phyloP scores from a whole-genome alignment of 805 yeast species.

The Danielozyma ontarioensis region DNA sequence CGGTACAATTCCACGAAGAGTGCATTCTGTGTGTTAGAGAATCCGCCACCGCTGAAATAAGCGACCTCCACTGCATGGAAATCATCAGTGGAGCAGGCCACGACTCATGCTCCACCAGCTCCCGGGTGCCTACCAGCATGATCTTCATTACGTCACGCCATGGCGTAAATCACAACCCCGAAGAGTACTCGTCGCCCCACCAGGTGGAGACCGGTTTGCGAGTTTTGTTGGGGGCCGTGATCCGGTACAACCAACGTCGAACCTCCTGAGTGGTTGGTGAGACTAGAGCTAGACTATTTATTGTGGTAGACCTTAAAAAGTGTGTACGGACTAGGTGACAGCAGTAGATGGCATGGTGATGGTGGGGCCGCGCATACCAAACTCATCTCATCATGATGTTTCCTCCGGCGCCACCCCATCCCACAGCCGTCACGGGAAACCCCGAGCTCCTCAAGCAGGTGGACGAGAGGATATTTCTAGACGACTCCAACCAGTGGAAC shows the following conservation, averaged over 20 bases:
- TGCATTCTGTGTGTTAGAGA: conserved; percentile 48
- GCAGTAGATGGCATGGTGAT: no score
- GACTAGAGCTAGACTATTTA: no score
- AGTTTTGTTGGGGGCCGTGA: conserved; percentile 45
- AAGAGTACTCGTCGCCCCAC: conserved; percentile 61
- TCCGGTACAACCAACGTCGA: conserved; percentile 31
- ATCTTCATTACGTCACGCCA: conserved; percentile 65
- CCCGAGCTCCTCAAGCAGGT: conserved; percentile 2
- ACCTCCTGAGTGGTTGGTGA: no score
- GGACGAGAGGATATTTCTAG: conserved; percentile 22
- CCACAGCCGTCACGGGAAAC: not conserved
- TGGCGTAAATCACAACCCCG: conserved; percentile 64
- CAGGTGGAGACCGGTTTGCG: conserved; percentile 56
- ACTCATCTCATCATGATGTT: not conserved
- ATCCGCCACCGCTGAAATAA: conserved; percentile 47
- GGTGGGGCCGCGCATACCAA: not conserved
- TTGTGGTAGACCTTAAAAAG: no score
- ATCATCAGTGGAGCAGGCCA: conserved; percentile 72
- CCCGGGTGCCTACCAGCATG: conserved; percentile 65
- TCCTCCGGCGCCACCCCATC: not conserved
- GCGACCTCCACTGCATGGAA: conserved; percentile 36
- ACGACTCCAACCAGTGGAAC: conserved; percentile 16
- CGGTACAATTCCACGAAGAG: conserved; percentile 50
- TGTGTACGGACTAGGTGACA: no score
- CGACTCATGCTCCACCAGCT: conserved; percentile 58